Conservation (phyloP, 345 rosid species). For the Lagerstroemia speciosa region DNA sequence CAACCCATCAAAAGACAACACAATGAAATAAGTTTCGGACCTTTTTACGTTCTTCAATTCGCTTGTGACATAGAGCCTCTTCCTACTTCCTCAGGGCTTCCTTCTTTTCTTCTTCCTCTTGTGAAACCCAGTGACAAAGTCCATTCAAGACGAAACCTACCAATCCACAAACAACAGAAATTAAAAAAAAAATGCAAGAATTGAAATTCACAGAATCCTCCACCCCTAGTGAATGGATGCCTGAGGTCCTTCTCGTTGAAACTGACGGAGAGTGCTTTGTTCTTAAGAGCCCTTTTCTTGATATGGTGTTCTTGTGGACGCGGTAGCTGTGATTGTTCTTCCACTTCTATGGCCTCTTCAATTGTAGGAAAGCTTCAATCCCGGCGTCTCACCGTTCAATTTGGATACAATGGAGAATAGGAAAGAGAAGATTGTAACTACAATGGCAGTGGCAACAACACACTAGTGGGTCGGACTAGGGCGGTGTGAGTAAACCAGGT, state of each 20-base stretch:
- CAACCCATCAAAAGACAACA: neutral
- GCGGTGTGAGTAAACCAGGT: neutral
- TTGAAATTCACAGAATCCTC: too few relatives aligned
- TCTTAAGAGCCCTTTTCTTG: slow-evolving; percentile 65
- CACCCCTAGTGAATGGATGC: too few relatives aligned
- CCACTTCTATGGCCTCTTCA: slow-evolving; percentile 9
- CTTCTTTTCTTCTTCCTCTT: slow-evolving; percentile 98
- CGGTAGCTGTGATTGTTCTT: slow-evolving; percentile 17
- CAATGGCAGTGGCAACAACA: too few relatives aligned
- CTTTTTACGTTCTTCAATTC: slow-evolving; percentile 72
- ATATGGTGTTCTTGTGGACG: slow-evolving; percentile 40
- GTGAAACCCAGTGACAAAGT: slow-evolving; percentile 87
- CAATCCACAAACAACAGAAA: neutral
- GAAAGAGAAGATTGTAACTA: too few relatives aligned
- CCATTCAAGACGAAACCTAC: slow-evolving; percentile 23
- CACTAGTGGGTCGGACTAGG: neutral
- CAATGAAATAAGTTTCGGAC: slow-evolving; percentile 19
- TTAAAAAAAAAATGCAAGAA: too few relatives aligned
- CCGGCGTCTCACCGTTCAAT: too few relatives aligned
- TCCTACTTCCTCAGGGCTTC: slow-evolving; percentile 66
- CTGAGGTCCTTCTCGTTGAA: slow-evolving; percentile 83
- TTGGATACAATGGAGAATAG: too few relatives aligned
- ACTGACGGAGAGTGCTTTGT: slow-evolving; percentile 62
- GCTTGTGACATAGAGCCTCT: slow-evolving; percentile 53
- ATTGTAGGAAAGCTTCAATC: neutral